Base-by-base conservation (phyloP, 306 rosid genomes). In the Inga oerstediana region DNA sequence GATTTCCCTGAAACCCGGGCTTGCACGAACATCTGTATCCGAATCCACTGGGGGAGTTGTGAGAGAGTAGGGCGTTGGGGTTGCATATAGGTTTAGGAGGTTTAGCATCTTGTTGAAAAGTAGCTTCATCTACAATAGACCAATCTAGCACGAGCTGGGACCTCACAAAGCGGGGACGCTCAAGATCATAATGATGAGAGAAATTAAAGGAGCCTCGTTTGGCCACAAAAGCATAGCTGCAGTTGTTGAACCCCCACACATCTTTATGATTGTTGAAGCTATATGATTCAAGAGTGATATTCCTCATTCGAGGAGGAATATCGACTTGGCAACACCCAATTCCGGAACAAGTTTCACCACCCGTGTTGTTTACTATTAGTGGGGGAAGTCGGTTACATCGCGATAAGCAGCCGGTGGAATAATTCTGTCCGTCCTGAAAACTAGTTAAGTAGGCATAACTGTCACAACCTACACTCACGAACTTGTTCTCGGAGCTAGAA, bases 121-220 rank as follows among this genome's bases (percentile, higher is more conserved):
- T 54, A 19, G 0, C 66, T 0, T 59, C 1, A 6, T 7, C 27
- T 2, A 20, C 64, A 61, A 24, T 1, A 24, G 16, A 9, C 67
- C 67, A 24, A 61, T 24, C 67, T n/a, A 61, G 0, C 67, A 61
- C 35, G 2, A 61, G 6, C 34, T 0, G 0, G 4, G 8, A n/a
- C 16, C 0, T 1, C 0, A 4, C 0, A 2, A 59, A n/a, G 34
- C 0, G 7, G 15, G 11, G 6, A 4, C 0, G 0, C 35, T 12
- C 2, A 2, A 22, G 35, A 11, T n/a, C n/a, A n/a, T 61, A 0
- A 8, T n/a, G 0, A 1, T 0, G 0, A 0, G 77, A 59, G 84
- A 90, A 92, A 3, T 52, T 10, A 67, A 87, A 90, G 27, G 1
- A 45, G 0, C 75, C 72, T 1, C 59, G 30, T 39, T 90, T 83